Base-by-base conservation (phyloP, 148 eudicot genomes). In the Camellia lanceoleosa region DNA sequence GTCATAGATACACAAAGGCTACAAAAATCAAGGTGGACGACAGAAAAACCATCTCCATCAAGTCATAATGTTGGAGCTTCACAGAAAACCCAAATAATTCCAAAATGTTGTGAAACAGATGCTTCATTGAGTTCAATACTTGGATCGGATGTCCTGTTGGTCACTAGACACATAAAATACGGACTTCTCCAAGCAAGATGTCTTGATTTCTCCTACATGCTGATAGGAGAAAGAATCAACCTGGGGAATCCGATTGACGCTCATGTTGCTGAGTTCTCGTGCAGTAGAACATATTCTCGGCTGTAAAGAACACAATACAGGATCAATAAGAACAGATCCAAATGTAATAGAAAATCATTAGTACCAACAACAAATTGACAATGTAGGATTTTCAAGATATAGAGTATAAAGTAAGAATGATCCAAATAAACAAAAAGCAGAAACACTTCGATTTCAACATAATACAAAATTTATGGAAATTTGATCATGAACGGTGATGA, bases 201-300 rank as follows among this genome's bases (percentile, higher is more conserved):
- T 54, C 70, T 23, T 46, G 6, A 20, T 3, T 2, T 62, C 70
- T 62, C 70, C 10, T 15, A 51, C 80, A 65, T 16, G 72, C 61
- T 15, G 47, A 52, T 51, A 51, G 23, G 1, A 18, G 20, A 14
- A 71, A 64, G 19, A 46, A 62, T 23, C n/a, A 47, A 42, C 3
- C 42, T 1, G 30, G 16, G 20, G 75, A 55, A 78, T 67, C 74
- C 64, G 70, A 14, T 10, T n/a, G 30, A 68, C n/a, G 51, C 69
- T 54, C 74, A 84, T 72, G 71, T 75, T 65, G 82, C 72, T 5
- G 98, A 95, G 80, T 95, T 89, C 85, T 95, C 98, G 30, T 95
- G 98, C 68, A 95, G 90, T 13, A 95, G 79, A 61, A 95, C 98
- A 82, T 95, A 95, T 80, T 95, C 98, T 3, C 98, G 98, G 88